Base-by-base conservation (phyloP, 1,284 basidiomycete genomes). In the Ustilago nuda region DNA sequence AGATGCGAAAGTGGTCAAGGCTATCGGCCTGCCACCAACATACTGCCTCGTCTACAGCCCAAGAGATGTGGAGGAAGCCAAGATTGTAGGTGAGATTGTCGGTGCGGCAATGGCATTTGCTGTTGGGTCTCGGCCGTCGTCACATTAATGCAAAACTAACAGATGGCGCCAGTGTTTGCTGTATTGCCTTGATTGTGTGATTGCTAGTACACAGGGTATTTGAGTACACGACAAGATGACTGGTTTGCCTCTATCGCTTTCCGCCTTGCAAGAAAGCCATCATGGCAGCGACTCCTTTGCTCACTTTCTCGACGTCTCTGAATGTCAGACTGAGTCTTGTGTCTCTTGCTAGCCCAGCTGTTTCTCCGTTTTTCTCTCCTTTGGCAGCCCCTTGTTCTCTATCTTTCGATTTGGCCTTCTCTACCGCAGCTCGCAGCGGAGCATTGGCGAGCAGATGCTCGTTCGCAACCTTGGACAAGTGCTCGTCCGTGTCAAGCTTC, bases 271-370 rank as follows among this genome's bases (percentile, higher is more conserved):
- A 46, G 43, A 62, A 69, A 1, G 73, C 77, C 66, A 77, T 74
- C 72, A 80, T 72, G 12, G 60, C 68, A 36, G 66, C 70, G 11
- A 81, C 73, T 2, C 80, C 82, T 66, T 80, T 81, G 60, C 78
- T 77, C 19, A 85, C 84, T 41, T 73, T 79, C 41, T 84, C 80
- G 0, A 95, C 92, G 81, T 93, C 92, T 55, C 95, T 89, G 86
- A 93, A 97, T 1, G 94, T 97, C 81, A 97, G 86, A 86, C 94
- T 96, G 61, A 92, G 90, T 80, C 95, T 87, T 35, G 89, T 89
- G 8, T 87, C 87, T 72, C 95, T 88, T 68, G 85, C 85, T 81
- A 94, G 87, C 17, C 61, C 43, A 32, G 84, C 52, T 15, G 32
- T 48, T 6, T 58, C 51, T 30, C n/a, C 50, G 7, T 51, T 23